Conservation (phyloP, 139 green algal genomes). For the Closterium sp. region DNA sequence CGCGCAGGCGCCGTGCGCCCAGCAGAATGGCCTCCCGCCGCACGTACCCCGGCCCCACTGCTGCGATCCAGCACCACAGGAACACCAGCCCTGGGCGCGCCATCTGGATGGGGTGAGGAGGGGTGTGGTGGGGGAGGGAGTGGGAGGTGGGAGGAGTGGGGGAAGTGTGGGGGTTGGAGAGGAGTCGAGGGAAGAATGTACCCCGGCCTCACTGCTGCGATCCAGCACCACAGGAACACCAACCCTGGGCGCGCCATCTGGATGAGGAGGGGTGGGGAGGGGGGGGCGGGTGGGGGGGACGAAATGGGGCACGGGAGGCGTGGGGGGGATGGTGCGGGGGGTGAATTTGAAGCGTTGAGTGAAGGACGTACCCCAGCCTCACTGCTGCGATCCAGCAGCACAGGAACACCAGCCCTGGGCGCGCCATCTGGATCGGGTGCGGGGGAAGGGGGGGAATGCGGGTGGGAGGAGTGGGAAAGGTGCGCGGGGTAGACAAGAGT, state of each 20-base stretch:
- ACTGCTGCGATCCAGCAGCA: background rate
- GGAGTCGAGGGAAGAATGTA: background rate
- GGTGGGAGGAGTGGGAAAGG: background rate
- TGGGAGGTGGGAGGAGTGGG: background rate
- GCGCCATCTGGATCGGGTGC: constrained; percentile 14
- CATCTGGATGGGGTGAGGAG: background rate
- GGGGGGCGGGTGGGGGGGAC: background rate
- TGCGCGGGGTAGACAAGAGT: no score
- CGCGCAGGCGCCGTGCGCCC: constrained; percentile 27
- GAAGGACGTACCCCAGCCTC: no score
- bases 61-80: constrained; percentile 37
- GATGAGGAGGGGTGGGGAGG: background rate
- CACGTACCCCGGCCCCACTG: constrained; percentile 32
- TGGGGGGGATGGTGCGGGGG: background rate
- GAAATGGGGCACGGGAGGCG: background rate
- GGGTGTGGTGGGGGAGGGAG: no score
- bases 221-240: constrained; percentile 39
- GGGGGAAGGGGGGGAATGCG: background rate
- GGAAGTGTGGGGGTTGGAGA: background rate
- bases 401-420: background rate
- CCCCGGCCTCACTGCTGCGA: constrained; percentile 21
- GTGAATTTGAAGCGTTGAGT: no score
- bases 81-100: constrained; percentile 22
- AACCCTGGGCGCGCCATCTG: constrained; percentile 23
- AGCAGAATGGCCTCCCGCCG: constrained; percentile 37